Evolutionary conservation across 768 basidiomycete genomes (phyloP).

Genomic region (Galerina marginata): DNA sequence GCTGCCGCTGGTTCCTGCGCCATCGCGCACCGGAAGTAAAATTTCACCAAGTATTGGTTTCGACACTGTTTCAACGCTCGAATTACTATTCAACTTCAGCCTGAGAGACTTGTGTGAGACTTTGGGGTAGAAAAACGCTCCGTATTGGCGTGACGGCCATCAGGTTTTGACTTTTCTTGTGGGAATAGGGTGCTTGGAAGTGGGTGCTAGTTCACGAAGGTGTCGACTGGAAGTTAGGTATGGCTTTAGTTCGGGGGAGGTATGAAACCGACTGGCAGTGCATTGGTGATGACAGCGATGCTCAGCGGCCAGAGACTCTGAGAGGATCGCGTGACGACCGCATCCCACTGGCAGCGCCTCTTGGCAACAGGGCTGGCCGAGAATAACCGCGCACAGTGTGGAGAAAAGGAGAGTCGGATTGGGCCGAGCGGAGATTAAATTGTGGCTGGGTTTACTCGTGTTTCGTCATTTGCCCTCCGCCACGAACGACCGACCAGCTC

Average conservation of each 20-base stretch:
- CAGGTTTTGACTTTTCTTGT: not conserved
- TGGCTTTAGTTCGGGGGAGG: not conserved
- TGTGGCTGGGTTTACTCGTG: slow-evolving; percentile 16
- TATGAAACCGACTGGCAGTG: too few relatives aligned
- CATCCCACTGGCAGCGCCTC: too few relatives aligned
- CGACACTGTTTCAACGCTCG: too few relatives aligned
- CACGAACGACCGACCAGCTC: slow-evolving; percentile 4
- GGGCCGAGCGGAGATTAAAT: slow-evolving; percentile 15
- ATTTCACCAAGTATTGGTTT: not conserved
- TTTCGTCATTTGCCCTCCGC: slow-evolving; percentile 17
- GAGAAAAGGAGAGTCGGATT: slow-evolving; percentile 5
- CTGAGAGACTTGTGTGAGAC: not conserved
- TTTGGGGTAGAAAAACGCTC: not conserved
- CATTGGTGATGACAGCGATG: too few relatives aligned
- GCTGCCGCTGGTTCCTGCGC: not conserved
- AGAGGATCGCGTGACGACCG: too few relatives aligned
- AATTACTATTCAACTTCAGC: not conserved
- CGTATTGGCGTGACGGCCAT: not conserved
- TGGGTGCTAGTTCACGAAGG: not conserved
- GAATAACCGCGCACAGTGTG: not conserved
- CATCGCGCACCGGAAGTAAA: too few relatives aligned
- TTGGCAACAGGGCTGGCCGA: not conserved
- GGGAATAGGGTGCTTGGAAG: not conserved
- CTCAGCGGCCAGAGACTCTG: too few relatives aligned
- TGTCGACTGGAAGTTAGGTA: not conserved